Evolutionary conservation across 768 basidiomycete species (phyloP), one percentile per base, ranked within the genome.

Genomic region (Sporobolomyces phaffii): DNA sequence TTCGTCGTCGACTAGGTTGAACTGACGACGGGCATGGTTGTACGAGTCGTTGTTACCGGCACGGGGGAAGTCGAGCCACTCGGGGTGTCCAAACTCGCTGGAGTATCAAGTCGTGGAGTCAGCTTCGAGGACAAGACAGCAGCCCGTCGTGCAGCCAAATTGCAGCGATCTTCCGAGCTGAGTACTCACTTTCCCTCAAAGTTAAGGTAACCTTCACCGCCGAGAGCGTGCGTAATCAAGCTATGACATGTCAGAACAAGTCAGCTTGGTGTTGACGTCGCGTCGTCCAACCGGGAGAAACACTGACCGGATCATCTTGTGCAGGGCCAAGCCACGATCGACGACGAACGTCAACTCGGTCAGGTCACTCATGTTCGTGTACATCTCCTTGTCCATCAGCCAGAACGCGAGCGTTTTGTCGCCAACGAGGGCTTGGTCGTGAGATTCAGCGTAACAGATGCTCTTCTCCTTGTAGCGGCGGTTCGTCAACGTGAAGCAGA

Each of bases 331-430:
- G 41, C 96, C 96, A 62, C 96, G 85, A 56, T 94, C 82, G 73
- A 99, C 85, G 70, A 89, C 76, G 10, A 89, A 85, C 9, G 96
- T 97, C 80, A 90, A 80, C 41, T 85, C 84, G 3, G 86, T 81
- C 65, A 93, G 43, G 76, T 91, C 88, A 31, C 90, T 93, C 94
- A 98, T 98, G 78, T 93, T 83, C 5, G 91, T 91, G 78, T 94
- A 70, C 96, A 99, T 99, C 79, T 98, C 96, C 79, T 94, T 94
- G 79, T 99, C 96, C 96, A 99, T 99, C 64, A 98, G 79, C 96
- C 96, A 99, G 79, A 99, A 99, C 5, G 96, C 96, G 28, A 99
- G 75, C 4, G 94, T 98, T 81, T 99, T 99, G 80, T 99, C 96
- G 17, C 96, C 96, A 0, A 99, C 96, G 33, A 99, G 83, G 18